Evolutionary conservation across 768 basidiomycete genomes (phyloP).

Genomic region (Cantharellus cinnabarinus): DNA sequence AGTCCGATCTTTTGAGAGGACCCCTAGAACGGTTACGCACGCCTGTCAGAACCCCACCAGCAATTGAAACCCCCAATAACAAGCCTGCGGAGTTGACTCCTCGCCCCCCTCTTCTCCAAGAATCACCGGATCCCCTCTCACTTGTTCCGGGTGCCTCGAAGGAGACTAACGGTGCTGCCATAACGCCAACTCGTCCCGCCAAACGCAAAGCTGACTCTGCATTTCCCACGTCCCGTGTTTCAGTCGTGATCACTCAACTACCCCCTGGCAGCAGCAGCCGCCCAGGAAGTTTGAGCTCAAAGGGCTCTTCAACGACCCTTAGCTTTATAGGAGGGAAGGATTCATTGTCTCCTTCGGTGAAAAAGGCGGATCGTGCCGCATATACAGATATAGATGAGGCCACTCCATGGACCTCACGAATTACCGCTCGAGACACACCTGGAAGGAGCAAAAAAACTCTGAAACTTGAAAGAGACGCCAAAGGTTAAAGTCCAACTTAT

Average conservation of each 20-base stretch:
- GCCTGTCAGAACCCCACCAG: neutral
- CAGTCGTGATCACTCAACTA: too few relatives aligned
- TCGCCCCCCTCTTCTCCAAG: neutral
- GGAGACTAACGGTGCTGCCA: too few relatives aligned
- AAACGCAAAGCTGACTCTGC: too few relatives aligned
- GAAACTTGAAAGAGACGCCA: neutral
- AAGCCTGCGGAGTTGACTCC: neutral
- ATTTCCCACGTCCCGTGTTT: too few relatives aligned
- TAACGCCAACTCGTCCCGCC: too few relatives aligned
- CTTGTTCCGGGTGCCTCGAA: neutral
- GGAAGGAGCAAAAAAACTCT: neutral
- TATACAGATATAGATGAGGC: neutral
- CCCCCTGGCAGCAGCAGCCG: too few relatives aligned
- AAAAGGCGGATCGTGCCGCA: neutral
- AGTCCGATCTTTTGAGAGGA: neutral
- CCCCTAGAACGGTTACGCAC: neutral
- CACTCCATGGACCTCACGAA: neutral
- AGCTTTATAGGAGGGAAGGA: too few relatives aligned
- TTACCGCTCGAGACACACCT: neutral
- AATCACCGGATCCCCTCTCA: neutral
- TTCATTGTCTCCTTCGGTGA: too few relatives aligned
- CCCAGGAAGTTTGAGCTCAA: too few relatives aligned
- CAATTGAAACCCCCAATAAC: neutral
- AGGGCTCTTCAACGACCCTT: too few relatives aligned
- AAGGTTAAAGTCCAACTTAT: neutral